Evolutionary conservation across 2,329 filamentous ascomycete genomes (phyloP), one percentile per base, ranked within the genome.

Genomic region (Thielaviopsis musarum): DNA sequence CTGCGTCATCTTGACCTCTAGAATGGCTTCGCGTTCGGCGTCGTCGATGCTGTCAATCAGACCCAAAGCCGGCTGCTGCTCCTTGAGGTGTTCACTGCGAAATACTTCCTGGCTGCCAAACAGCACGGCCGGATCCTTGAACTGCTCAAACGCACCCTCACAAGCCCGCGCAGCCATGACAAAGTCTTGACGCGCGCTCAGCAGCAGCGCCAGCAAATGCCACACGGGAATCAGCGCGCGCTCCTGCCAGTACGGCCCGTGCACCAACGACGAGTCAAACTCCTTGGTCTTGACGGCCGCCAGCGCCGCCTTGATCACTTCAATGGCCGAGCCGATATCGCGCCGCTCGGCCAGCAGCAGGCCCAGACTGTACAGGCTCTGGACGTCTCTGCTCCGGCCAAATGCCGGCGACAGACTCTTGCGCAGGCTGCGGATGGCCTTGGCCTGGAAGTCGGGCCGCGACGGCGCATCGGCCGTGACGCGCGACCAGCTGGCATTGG

Each of bases 1-100:
- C 67, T 97, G 91, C 12, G 91, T 96, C 81, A 97, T 95, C 70
- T 95, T 95, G 62, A 96, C 83, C 70, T 97, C 88, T n/a, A 98
- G 72, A 51, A 98, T 84, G 55, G 82, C 81, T 69, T 91, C 88
- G 67, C 90, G 94, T 68, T 97, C 91, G 26, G 83, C 81, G 61
- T 84, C 81, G 63, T 89, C 85, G 82, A 96, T 88, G 52, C 87
- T 82, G 64, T 91, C 86, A 0, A 94, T 78, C 54, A 88, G 68
- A 7, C 64, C 63, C 5, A 63, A 34, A 7, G 58, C 34, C 17
- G 54, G 30, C 10, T 64, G 64, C 59, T 75, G 76, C 1, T 71
- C 74, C 49, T 85, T 85, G 49, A 87, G 72, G 66, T 87, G 83
- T 62, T 87, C 82, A 66, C 83, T 87, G 64, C 79, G 77, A 64